Evolutionary conservation across 2,329 filamentous ascomycete species (phyloP).

Genomic region (Botryotinia narcissicola): DNA sequence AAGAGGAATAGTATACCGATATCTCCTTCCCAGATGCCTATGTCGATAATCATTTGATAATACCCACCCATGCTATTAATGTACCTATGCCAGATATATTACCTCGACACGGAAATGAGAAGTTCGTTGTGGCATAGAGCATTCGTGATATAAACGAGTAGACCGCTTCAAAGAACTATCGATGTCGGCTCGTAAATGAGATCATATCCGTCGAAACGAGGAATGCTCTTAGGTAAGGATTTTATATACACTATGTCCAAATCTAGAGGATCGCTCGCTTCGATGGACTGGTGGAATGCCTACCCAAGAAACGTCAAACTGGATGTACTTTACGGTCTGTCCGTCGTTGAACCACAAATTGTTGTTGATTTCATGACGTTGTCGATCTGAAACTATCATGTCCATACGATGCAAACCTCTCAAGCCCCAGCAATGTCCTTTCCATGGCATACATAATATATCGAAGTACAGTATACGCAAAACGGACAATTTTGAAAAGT

Average conservation of each 20-base stretch:
- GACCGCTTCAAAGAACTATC: background rate
- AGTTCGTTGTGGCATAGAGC: background rate
- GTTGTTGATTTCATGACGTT: background rate
- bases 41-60: background rate
- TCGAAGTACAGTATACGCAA: background rate
- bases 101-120: background rate
- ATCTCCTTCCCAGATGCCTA: background rate
- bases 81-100: background rate
- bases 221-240: background rate
- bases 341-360: background rate
- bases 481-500: background rate
- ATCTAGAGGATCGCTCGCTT: background rate
- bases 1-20: background rate
- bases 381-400: background rate
- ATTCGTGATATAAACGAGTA: background rate
- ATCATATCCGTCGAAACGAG: background rate
- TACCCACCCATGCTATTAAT: background rate
- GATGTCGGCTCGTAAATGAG: background rate
- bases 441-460: background rate
- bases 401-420: background rate
- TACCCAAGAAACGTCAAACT: background rate
- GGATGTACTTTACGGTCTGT: background rate
- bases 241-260: background rate
- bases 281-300: background rate
- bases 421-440: background rate